Evolutionary conservation across 2,329 filamentous ascomycete genomes (phyloP).

Genomic region (Trichoderma aggressivum): DNA sequence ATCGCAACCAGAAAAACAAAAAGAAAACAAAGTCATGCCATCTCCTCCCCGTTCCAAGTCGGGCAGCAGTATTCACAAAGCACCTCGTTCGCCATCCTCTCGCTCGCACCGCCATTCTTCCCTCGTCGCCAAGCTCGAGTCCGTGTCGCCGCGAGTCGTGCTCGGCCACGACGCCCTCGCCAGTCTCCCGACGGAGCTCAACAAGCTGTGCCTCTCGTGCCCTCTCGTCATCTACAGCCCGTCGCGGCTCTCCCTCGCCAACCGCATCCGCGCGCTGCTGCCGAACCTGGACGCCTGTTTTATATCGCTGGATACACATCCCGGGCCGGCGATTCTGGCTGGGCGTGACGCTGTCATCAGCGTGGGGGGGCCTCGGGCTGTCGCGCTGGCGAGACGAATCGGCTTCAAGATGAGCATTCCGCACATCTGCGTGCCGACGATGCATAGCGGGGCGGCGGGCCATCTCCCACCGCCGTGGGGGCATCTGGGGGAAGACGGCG

Average conservation of each 20-base stretch:
- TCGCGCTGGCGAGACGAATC: slow-evolving; percentile 56
- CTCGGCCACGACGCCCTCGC: slow-evolving; percentile 34
- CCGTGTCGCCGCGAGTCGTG: slow-evolving; percentile 32
- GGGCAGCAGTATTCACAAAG: neutral
- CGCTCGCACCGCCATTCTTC: neutral
- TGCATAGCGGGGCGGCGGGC: slow-evolving; percentile 55
- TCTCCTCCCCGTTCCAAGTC: slow-evolving; percentile 5
- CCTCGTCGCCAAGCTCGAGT: neutral
- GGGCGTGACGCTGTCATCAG: slow-evolving; percentile 56
- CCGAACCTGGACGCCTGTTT: slow-evolving; percentile 33
- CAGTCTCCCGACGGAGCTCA: slow-evolving; percentile 35
- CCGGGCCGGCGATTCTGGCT: slow-evolving; percentile 29
- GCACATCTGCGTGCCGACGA: slow-evolving; percentile 59
- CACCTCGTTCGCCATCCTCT: neutral
- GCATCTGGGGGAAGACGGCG: neutral
- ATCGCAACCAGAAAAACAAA: neutral
- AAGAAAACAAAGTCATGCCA: slow-evolving; percentile 12
- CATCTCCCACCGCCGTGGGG: slow-evolving; percentile 15
- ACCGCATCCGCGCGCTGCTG: slow-evolving; percentile 33
- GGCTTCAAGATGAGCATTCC: slow-evolving; percentile 50
- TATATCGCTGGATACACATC: slow-evolving; percentile 31
- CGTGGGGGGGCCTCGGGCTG: slow-evolving; percentile 61
- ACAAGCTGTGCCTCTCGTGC: slow-evolving; percentile 29
- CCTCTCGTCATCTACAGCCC: slow-evolving; percentile 40
- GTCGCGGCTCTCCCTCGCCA: slow-evolving; percentile 36